A percentile compares a stretch with the other conserved stretches of the same genome.
These are phyloP conservation scores for Gossypium ekmanianum DNA, from an alignment of 345 rosid genomes.

Conservation along the genomic window DNA sequence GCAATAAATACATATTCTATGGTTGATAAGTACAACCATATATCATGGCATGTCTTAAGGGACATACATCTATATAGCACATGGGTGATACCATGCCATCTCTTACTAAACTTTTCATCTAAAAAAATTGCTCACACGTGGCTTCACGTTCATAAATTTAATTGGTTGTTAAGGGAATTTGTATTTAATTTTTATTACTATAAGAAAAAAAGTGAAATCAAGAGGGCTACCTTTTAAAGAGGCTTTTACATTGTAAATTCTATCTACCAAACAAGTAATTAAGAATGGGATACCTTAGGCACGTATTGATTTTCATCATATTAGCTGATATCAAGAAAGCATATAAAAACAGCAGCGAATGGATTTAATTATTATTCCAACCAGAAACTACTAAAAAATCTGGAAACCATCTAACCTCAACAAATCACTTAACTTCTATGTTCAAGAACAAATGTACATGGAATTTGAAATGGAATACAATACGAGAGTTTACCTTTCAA, in stretches of 20 bases:
- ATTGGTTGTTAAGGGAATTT: neutral
- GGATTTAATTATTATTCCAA: neutral
- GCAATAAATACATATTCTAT: neutral
- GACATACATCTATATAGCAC: conserved; percentile 39
- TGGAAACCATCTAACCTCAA: neutral
- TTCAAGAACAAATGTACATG: neutral
- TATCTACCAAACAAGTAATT: neutral
- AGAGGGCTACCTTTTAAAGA: neutral
- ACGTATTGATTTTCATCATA: no score
- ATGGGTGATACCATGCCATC: conserved; percentile 39
- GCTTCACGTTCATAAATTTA: conserved; percentile 21
- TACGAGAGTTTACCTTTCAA: conserved; percentile 15
- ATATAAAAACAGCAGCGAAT: no score
- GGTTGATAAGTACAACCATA: conserved; percentile 22
- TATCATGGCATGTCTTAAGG: conserved; percentile 43
- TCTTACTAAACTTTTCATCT: conserved; percentile 11
- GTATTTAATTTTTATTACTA: neutral
- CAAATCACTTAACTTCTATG: neutral
- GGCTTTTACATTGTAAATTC: no score
- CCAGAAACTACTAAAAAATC: neutral
- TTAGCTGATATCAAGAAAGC: no score
- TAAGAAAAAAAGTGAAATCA: neutral
- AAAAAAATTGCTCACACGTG: conserved; percentile 29
- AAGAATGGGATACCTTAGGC: neutral
- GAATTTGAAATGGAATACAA: no score